Conservation (phyloP, 2,329 filamentous ascomycete genomes). For the Botryosphaeria agaves region DNA sequence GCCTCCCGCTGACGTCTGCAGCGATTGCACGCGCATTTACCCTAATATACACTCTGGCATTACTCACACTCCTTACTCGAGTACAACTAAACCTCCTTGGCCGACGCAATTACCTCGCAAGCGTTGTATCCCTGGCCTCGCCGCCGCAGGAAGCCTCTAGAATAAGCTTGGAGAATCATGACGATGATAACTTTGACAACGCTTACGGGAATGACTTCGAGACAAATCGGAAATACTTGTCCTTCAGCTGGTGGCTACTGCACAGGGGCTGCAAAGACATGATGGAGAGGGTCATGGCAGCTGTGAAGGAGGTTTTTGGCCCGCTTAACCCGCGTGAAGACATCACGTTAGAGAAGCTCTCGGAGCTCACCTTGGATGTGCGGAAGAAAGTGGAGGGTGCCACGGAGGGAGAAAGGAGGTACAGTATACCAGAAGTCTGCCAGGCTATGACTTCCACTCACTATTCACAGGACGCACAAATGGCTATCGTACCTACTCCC, state of each 20-base stretch:
- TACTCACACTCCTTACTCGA: slow-evolving; percentile 80
- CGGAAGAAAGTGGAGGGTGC: slow-evolving; percentile 70
- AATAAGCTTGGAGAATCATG: slow-evolving; percentile 84
- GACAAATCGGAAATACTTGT: slow-evolving; percentile 85
- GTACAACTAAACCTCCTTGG: slow-evolving; percentile 96
- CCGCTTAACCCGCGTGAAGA: slow-evolving; percentile 76
- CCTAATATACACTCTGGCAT: slow-evolving; percentile 73
- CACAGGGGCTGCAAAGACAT: slow-evolving; percentile 79
- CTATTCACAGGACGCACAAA: slow-evolving; percentile 30
- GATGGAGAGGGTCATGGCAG: slow-evolving; percentile 63
- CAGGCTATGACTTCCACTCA: slow-evolving; percentile 9
- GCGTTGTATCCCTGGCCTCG: slow-evolving; percentile 78
- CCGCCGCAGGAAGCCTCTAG: slow-evolving; percentile 49
- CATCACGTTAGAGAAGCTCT: slow-evolving; percentile 63
- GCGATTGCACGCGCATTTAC: slow-evolving; percentile 85
- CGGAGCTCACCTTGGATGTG: slow-evolving; percentile 65
- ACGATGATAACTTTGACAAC: slow-evolving; percentile 71
- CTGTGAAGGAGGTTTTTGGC: slow-evolving; percentile 83
- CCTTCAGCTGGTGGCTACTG: slow-evolving; percentile 95
- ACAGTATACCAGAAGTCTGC: slow-evolving; percentile 6
- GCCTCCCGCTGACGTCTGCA: slow-evolving; percentile 18
- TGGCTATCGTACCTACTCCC: slow-evolving; percentile 83
- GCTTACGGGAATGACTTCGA: slow-evolving; percentile 87
- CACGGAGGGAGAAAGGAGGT: slow-evolving; percentile 44
- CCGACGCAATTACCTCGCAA: slow-evolving; percentile 86